Evolutionary conservation across 805 yeast species (phyloP).

Genomic region (Starmerella riodocensis): DNA sequence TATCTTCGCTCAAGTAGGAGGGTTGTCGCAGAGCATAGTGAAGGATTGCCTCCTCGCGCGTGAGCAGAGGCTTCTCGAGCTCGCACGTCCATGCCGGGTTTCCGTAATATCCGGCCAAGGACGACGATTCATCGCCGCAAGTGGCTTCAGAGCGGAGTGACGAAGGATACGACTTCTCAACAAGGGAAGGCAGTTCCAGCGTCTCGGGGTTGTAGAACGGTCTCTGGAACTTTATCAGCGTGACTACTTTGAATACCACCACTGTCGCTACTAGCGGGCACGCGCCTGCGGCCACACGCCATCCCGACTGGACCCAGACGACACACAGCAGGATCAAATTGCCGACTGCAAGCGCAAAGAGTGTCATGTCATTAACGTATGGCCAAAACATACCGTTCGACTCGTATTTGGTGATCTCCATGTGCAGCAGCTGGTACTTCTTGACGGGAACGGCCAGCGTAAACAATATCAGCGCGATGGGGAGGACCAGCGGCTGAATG

Average conservation of each 20-base stretch:
- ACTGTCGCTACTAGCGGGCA: slow-evolving; percentile 25
- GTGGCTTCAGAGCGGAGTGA: too few relatives aligned
- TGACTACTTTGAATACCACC: slow-evolving; percentile 24
- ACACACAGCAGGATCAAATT: slow-evolving; percentile 28
- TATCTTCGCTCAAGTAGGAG: too few relatives aligned
- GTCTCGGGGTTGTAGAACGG: slow-evolving; percentile 16
- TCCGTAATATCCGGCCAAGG: too few relatives aligned
- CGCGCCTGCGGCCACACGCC: slow-evolving; percentile 25
- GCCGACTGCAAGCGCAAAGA: slow-evolving; percentile 28
- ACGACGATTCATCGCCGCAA: too few relatives aligned
- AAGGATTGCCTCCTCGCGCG: slow-evolving; percentile 7
- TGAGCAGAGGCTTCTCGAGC: slow-evolving; percentile 12
- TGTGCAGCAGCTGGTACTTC: slow-evolving; percentile 28
- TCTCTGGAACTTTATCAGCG: slow-evolving; percentile 12
- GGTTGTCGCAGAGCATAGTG: too few relatives aligned
- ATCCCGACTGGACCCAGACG: slow-evolving; percentile 29
- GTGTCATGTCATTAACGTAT: slow-evolving; percentile 23
- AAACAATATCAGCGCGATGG: slow-evolving; percentile 25
- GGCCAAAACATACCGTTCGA: slow-evolving; percentile 31
- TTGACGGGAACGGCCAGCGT: slow-evolving; percentile 25
- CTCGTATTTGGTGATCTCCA: slow-evolving; percentile 29
- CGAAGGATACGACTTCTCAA: too few relatives aligned
- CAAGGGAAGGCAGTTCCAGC: neutral
- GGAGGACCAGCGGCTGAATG: slow-evolving; percentile 29
- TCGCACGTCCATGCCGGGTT: slow-evolving; percentile 14